Evolutionary conservation across 768 basidiomycete species (phyloP), one percentile per base, ranked within the genome.

Genomic region (Leucocoprinus birnbaumii): DNA sequence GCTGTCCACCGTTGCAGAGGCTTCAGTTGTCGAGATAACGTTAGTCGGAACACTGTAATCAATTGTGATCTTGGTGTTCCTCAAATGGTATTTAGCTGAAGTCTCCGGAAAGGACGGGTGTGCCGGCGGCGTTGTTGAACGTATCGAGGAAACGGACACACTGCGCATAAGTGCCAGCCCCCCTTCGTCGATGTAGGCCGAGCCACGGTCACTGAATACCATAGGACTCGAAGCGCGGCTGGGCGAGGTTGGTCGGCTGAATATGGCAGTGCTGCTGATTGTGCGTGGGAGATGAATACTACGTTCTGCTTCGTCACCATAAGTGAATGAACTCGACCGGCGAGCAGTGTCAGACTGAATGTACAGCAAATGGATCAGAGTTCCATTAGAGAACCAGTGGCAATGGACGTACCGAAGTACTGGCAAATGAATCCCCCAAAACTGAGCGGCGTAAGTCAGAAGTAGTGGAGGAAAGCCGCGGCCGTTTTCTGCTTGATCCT

Each of bases 11-110:
- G 43, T 55, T 19, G 27, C 55, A 3, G 51, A 22, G 9, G 66
- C 53, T 45, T 60, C 31, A 11, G 51, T 31, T 8, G 48, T 46
- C n/a, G 48, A 45, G 22, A 41, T 56, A 26, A 43, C 37, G 43
- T 53, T 42, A 34, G 64, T 57, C 10, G 67, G 65, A 22, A 62
- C 56, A 38, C 68, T 67, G 48, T 65, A 74, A 51, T 73, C 71
- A 44, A 74, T 64, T 1, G 66, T 59, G 22, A 69, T 58, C 52
- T 68, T 71, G 18, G 69, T 63, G 48, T 69, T 66, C 56, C 69
- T 67, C 25, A 74, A 66, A 51, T 68, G 56, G 51, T 67, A 61
- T 48, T 65, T 67, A 18, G 71, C 67, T 18, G 74, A 75, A 40
- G 66, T 65, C 34, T 69, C 66, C n/a, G 71, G 68, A 51, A 68